Conservation (phyloP, 2,329 filamentous ascomycete species). For the Fusarium sp. region DNA sequence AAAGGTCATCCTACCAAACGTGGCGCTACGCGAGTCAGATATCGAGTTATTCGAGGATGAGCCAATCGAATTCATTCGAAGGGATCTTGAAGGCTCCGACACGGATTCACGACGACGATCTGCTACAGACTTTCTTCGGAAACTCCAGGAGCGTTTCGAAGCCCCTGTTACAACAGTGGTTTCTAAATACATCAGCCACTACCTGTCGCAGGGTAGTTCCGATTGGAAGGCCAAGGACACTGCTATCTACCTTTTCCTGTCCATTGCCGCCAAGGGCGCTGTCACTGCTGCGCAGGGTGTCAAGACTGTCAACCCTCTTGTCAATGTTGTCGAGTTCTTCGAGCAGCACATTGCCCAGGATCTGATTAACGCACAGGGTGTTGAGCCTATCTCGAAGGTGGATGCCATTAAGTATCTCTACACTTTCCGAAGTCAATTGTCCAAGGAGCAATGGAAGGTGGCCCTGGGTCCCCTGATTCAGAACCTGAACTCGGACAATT, state of each 20-base stretch:
- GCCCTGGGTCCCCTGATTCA: constrained; percentile 92
- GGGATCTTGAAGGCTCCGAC: constrained; percentile 96
- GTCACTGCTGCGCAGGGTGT: constrained; percentile 92
- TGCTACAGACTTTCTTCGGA: constrained; percentile 93
- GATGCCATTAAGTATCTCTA: constrained; percentile 99
- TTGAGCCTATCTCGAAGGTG: constrained; percentile 91
- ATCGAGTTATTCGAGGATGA: constrained; percentile 98
- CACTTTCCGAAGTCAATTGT: constrained; percentile 94
- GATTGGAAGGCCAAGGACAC: constrained; percentile 99
- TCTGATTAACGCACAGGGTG: constrained; percentile 76
- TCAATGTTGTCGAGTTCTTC: constrained; percentile 96
- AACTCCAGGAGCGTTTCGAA: constrained; percentile 92
- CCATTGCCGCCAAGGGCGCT: constrained; percentile 91
- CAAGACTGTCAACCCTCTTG: constrained; percentile 87
- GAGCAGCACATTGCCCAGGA: constrained; percentile 93
- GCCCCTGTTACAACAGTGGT: constrained; percentile 88
- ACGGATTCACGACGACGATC: constrained; percentile 93
- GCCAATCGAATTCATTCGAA: constrained; percentile 96
- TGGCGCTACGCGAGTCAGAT: constrained; percentile 92
- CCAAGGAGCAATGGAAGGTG: constrained; percentile 90
- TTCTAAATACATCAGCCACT: constrained; percentile 87
- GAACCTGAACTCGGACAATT: constrained; percentile 90
- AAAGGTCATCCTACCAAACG: constrained; percentile 95
- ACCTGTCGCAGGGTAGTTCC: constrained; percentile 82
- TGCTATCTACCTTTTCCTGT: constrained; percentile 95